Evolutionary conservation across 331 rosid genomes (phyloP), one percentile per base, ranked within the genome.

Genomic region (Rosa hybrid): DNA sequence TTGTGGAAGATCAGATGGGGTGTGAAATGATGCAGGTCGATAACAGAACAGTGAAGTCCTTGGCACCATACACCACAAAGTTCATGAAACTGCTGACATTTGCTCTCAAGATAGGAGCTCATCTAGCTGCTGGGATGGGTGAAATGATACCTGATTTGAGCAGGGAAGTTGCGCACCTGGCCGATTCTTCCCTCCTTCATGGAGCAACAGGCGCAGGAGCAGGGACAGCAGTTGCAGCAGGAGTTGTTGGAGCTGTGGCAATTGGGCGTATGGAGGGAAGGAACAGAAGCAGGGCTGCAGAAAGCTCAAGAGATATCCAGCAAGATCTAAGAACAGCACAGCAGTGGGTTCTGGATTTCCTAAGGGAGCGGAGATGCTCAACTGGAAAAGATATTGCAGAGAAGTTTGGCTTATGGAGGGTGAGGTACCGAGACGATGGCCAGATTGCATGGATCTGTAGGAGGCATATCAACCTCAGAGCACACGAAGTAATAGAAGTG

Each of bases 71-170:
- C 85, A 86, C 90, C 85, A 91, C 92, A 69, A 89, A 89, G 86
- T 96, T 96, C 84, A 93, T 96, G 99, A 92, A 87, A 76, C 69
- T 96, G 74, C 78, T 93, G 59, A 96, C 97, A 41, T 89, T 96
- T 57, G 94, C 97, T 74, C 96, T 96, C 51, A 96, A 91, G 84
- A 93, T 96, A 65, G 98, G 98, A 83, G 99, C 99, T 16, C 99
- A 96, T 72, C 77, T 93, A 75, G 99, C 97, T 5, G 92, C 90
- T n/a, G 97, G 98, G 72, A 89, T 91, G 98, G 98, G 97, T 71
- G 87, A 93, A 81, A 86, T 93, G 97, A 96, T 96, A 87, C 99
- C 98, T 3, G 97, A 96, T 85, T 87, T 90, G 90, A 81, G 99
- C 83, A 90, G 88, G 71, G 99, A 90, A 90, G 92, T 96, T 42